phyloP scores from a whole-genome alignment of 176 grass and related monocot species.

The Eremochloa ophiuroides region DNA sequence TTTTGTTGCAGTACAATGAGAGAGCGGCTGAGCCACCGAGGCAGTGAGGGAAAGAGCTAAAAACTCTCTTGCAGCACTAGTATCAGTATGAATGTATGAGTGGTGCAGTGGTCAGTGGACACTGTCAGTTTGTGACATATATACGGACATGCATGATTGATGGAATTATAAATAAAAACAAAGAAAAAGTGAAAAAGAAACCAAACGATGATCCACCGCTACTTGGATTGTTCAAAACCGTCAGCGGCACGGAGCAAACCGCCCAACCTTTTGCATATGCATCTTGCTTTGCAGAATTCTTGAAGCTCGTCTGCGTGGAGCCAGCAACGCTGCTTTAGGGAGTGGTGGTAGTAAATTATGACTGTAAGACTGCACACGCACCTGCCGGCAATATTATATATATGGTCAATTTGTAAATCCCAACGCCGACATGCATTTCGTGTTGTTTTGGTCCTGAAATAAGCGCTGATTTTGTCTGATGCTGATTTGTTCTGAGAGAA shows the following conservation, averaged over 20 bases:
- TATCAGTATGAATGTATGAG: neutral
- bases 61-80: slow-evolving; percentile 59
- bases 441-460: too few species aligned
- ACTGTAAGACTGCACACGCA: neutral
- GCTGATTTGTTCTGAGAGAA: too few species aligned
- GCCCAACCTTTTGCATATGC: neutral
- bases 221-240: neutral
- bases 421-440: neutral
- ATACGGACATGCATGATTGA: neutral
- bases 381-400: neutral
- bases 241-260: neutral
- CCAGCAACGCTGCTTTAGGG: neutral
- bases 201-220: neutral
- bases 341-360: neutral
- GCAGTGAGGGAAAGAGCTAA: too few species aligned
- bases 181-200: neutral
- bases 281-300: neutral
- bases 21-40: neutral
- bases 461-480: too few species aligned
- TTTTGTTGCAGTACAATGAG: slow-evolving; percentile 62
- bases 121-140: neutral
- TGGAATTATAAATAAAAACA: neutral
- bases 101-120: neutral
- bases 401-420: neutral
- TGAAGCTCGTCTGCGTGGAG: neutral